Evolutionary conservation across 1,284 basidiomycete genomes (phyloP).

Genomic region (Entoloma clypeatum): DNA sequence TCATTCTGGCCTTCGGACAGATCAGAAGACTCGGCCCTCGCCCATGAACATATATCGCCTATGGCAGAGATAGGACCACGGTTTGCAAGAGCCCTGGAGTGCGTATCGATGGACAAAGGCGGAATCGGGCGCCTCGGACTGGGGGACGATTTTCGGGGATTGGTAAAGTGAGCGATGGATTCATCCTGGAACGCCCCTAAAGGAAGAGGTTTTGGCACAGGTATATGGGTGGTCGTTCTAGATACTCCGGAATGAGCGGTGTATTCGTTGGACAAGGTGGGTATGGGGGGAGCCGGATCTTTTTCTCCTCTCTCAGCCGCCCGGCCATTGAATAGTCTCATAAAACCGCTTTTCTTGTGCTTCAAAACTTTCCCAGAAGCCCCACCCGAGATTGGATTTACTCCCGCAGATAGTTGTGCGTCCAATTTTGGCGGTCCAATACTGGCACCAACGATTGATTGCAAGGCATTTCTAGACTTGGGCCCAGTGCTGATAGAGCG

Average conservation of each 20-base stretch:
- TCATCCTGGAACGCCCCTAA: constrained; percentile 11
- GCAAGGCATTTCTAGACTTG: constrained; percentile 44
- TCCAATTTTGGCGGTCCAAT: constrained; percentile 34
- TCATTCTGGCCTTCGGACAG: constrained; percentile 25
- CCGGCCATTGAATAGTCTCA: constrained; percentile 68
- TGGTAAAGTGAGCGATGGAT: constrained; percentile 1
- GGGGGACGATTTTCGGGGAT: constrained; percentile 8
- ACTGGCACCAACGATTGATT: constrained; percentile 35
- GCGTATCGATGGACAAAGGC: constrained; percentile 43
- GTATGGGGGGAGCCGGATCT: constrained; percentile 50
- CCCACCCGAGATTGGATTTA: constrained; percentile 16
- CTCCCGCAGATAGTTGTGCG: constrained; percentile 37
- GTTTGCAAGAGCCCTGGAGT: constrained; percentile 15
- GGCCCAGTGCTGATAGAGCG: constrained; percentile 61
- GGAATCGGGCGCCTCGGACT: constrained; percentile 40
- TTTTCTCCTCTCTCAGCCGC: constrained; percentile 46
- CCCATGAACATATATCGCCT: constrained; percentile 20
- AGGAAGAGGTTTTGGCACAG: constrained; percentile 39
- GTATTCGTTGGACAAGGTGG: constrained; percentile 36
- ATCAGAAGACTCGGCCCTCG: constrained; percentile 18
- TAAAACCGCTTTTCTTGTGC: constrained; percentile 77
- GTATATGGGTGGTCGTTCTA: constrained; percentile 36
- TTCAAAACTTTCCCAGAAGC: constrained; percentile 47
- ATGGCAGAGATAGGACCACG: constrained; percentile 18
- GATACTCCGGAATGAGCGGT: constrained; percentile 27